Base-by-base conservation (phyloP, 345 rosid species). In the Passiflora organensis region DNA sequence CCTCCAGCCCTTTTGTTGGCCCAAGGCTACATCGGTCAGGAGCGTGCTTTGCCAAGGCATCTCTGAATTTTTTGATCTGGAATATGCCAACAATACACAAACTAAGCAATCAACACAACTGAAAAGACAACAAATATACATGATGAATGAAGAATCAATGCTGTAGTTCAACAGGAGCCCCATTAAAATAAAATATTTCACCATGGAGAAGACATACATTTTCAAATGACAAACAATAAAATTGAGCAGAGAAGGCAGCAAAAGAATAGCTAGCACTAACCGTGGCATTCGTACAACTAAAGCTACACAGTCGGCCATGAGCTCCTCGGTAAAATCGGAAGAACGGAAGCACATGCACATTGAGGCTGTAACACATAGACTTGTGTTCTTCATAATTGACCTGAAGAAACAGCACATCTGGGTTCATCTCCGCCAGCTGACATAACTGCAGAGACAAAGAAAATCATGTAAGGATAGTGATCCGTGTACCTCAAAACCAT, bases 231-330 rank as follows among this genome's bases (percentile, higher is more conserved):
- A 36, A 13, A 21, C 10, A 13, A 39, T 10, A 17, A 37, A 4
- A 13, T n/a, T 6, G 32, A 37, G 25, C 49, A 23, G 37, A 12
- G 12, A 43, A 19, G 6, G 17, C 48, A 17, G 10, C 45, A 32
- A 37, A 53, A 60, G 14, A 47, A 45, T 2, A 5, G 36, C 3
- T 18, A 32, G 54, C 32, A 81, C 88, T 55, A 70, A 89, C 99
- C 81, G 99, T 93, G 56, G 99, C 96, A 78, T 84, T 86, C 32
- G 99, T 89, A 62, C 95, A 89, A 78, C 99, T 93, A 67, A 89
- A 93, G 73, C 96, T 86, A 69, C 96, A 89, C 37, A 93, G 53
- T 48, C 94, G 94, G 51, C 99, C 96, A 4, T 84, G 86, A 68
- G 95, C 80, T 8, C 96, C 95, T 34, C 96, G 63, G 63, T 86